Conservation (phyloP, 2,329 filamentous ascomycete genomes). For the Arthrobotrys iridis region DNA sequence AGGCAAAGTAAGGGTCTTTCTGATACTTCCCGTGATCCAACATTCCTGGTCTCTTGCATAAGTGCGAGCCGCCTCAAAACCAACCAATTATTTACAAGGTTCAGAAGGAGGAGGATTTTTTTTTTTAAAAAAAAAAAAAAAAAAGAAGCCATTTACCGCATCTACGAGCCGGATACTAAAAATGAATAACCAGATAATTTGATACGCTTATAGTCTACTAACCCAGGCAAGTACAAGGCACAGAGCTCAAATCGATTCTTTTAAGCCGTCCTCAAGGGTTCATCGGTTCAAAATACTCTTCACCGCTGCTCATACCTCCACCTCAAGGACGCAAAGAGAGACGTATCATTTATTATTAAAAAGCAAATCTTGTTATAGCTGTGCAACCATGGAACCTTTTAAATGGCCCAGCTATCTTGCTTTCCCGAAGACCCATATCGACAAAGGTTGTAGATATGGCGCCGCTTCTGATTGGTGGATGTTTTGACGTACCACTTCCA, state of each 20-base stretch:
- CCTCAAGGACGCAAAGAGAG: background rate
- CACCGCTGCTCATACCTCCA: background rate
- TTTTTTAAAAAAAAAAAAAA: too few relatives aligned
- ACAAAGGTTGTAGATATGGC: background rate
- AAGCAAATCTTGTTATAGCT: constrained; percentile 44
- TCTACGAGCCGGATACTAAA: constrained; percentile 4
- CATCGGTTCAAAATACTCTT: constrained; percentile 22
- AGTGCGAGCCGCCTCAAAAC: constrained; percentile 17
- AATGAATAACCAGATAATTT: background rate
- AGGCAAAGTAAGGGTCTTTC: background rate
- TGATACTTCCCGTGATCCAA: constrained; percentile 45
- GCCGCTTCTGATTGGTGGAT: constrained; percentile 46
- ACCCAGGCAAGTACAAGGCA: constrained; percentile 23
- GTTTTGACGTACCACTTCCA: constrained; percentile 26
- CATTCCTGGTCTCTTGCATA: constrained; percentile 38
- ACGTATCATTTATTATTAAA: constrained; percentile 29
- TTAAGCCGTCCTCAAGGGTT: constrained; percentile 17
- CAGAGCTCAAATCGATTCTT: background rate
- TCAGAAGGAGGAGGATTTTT: too few relatives aligned
- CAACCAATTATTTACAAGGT: constrained; percentile 28
- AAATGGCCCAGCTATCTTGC: constrained; percentile 14
- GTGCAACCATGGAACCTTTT: constrained; percentile 51
- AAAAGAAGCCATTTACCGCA: too few relatives aligned
- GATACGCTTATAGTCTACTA: constrained; percentile 5
- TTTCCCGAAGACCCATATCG: background rate